A percentile compares a stretch with the other conserved stretches of the same genome.
These are phyloP conservation scores for Chaetomium sp. DNA, from an alignment of 2,329 filamentous ascomycete species.

Conservation along the genomic window DNA sequence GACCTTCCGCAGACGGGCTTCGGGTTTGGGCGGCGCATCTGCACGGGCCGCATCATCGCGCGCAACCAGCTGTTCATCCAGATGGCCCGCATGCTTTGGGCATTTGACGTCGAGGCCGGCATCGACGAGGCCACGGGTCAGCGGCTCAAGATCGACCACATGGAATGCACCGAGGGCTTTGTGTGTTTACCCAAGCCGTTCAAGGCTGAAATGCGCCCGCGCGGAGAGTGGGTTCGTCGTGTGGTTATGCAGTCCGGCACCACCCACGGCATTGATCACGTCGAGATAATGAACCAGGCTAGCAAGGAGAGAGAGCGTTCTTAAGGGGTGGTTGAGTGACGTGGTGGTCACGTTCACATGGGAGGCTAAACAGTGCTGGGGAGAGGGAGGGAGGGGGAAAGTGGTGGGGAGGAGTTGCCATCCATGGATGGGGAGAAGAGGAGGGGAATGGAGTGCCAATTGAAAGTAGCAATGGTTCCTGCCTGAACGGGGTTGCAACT, in stretches of 20 bases:
- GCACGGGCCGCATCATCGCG: conserved; percentile 49
- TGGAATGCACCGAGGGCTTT: conserved; percentile 37
- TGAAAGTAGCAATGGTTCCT: not conserved
- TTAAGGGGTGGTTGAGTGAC: not conserved
- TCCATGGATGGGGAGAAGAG: no score
- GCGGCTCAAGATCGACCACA: conserved; percentile 31
- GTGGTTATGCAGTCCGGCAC: conserved; percentile 28
- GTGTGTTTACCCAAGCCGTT: conserved; percentile 38
- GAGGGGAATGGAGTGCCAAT: not conserved
- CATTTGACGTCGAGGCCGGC: conserved; percentile 45
- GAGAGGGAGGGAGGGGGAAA: no score
- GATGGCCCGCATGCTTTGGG: conserved; percentile 53
- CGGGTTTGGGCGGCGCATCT: conserved; percentile 52
- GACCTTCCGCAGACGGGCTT: conserved; percentile 45
- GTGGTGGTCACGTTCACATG: not conserved
- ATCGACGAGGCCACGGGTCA: conserved; percentile 30
- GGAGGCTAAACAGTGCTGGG: not conserved
- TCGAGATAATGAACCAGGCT: not conserved
- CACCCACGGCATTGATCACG: conserved; percentile 6
- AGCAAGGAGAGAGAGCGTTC: not conserved
- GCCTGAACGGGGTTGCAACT: no score
- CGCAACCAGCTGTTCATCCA: conserved; percentile 49
- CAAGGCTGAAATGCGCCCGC: conserved; percentile 36
- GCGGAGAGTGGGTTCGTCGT: conserved; percentile 38
- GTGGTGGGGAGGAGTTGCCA: no score